Evolutionary conservation across 768 basidiomycete genomes (phyloP).

Genomic region (Lentinula sp.): DNA sequence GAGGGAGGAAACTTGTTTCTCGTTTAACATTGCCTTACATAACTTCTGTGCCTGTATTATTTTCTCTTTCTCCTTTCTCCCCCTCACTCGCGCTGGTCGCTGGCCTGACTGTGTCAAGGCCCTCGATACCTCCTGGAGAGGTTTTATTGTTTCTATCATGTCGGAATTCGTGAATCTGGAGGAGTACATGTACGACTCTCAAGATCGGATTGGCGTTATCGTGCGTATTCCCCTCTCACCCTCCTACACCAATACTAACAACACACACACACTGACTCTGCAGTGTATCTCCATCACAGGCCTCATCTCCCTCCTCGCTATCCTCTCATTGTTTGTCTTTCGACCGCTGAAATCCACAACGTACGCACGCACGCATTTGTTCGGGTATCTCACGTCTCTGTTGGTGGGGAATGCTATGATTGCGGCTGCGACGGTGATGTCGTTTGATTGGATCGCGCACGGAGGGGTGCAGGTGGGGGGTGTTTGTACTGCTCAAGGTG

Average conservation of each 20-base stretch:
- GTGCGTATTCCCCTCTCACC: neutral
- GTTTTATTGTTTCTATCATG: neutral
- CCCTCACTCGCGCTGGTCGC: neutral
- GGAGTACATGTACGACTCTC: neutral
- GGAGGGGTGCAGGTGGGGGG: slow-evolving; percentile 4
- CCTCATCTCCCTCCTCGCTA: slow-evolving; percentile 11
- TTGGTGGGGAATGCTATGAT: slow-evolving; percentile 16
- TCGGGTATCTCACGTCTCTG: slow-evolving; percentile 14
- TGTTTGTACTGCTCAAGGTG: slow-evolving; percentile 17
- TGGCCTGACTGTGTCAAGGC: neutral
- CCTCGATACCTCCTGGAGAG: neutral
- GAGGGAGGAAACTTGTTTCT: too few relatives aligned
- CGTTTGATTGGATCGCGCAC: slow-evolving; percentile 12
- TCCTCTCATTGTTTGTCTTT: slow-evolving; percentile 11
- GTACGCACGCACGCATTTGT: slow-evolving; percentile 13
- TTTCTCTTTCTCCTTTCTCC: neutral
- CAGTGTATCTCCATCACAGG: slow-evolving; percentile 12
- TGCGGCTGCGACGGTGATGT: slow-evolving; percentile 11
- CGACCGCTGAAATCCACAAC: neutral
- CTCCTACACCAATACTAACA: neutral
- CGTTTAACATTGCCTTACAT: too few relatives aligned
- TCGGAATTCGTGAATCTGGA: neutral
- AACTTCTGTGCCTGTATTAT: too few relatives aligned
- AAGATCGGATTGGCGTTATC: slow-evolving; percentile 2
- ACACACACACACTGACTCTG: neutral